These are phyloP conservation scores for Skeletonema potamos DNA, from an alignment of 108 stramenopile genomes.

Conservation along the genomic window DNA sequence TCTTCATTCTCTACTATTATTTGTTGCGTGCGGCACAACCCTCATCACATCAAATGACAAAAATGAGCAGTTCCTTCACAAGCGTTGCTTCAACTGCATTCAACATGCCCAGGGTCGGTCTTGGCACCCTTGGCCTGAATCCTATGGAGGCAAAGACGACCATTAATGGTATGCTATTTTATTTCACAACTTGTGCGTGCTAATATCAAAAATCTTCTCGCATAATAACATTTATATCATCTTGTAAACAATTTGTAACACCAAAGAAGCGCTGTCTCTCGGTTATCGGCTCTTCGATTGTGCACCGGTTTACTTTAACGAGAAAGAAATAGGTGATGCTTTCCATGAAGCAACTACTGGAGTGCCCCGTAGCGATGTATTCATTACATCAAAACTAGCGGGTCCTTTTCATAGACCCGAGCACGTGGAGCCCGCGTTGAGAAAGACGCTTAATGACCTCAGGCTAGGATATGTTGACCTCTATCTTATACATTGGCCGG, in stretches of 20 bases:
- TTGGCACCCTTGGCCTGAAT: slow-evolving; percentile 36
- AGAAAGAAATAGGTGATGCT: slow-evolving; percentile 70
- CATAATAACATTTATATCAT: no score
- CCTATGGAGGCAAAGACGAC: slow-evolving; percentile 22
- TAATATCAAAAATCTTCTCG: no score
- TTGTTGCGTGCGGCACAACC: neutral
- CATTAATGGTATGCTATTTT: no score
- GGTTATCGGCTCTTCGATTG: slow-evolving; percentile 75
- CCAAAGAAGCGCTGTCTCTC: slow-evolving; percentile 49
- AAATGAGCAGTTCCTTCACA: neutral
- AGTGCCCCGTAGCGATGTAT: slow-evolving; percentile 67
- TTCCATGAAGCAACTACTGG: slow-evolving; percentile 42
- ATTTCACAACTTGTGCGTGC: no score
- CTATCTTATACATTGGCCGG: slow-evolving; percentile 90
- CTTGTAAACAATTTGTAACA: no score
- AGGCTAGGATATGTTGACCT: slow-evolving; percentile 87
- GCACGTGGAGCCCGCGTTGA: slow-evolving; percentile 69
- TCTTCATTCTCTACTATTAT: neutral
- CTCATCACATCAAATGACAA: neutral
- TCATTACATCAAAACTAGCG: slow-evolving; percentile 84
- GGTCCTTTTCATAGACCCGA: slow-evolving; percentile 77
- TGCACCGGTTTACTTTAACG: slow-evolving; percentile 80
- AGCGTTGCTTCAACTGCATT: slow-evolving; percentile 6
- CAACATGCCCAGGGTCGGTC: slow-evolving; percentile 31
- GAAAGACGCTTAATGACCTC: slow-evolving; percentile 76